Evolutionary conservation across 2,329 filamentous ascomycete species (phyloP).

Genomic region (Ophiostoma ips): DNA sequence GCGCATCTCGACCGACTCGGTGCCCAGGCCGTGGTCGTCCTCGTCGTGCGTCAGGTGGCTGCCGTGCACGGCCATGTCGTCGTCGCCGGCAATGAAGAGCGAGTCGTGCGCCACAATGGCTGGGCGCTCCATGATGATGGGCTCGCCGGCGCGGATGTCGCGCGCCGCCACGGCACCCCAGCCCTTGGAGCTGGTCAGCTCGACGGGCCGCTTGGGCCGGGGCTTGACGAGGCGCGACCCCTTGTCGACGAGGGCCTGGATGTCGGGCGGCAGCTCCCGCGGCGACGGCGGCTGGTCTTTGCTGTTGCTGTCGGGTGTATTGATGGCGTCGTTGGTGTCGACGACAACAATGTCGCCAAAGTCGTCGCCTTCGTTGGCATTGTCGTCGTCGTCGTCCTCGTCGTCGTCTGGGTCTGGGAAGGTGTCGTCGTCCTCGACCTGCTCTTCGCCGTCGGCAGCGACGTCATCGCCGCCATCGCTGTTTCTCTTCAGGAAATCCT

Average conservation of each 20-base stretch:
- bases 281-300: no score
- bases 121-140: slow-evolving; percentile 21
- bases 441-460: not conserved
- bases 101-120: slow-evolving; percentile 16
- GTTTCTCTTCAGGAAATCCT: no score
- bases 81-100: not conserved
- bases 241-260: not conserved
- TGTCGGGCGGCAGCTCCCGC: no score
- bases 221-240: no score
- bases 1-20: slow-evolving; percentile 2
- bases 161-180: slow-evolving; percentile 20
- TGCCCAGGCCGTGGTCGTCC: slow-evolving; percentile 9
- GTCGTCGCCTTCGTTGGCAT: not conserved
- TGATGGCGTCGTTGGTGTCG: no score
- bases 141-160: slow-evolving; percentile 18
- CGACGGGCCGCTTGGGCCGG: not conserved
- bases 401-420: not conserved
- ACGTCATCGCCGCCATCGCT: no score
- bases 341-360: no score
- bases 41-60: not conserved
- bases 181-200: slow-evolving; percentile 21
- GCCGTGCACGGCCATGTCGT: not conserved
- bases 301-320: no score
- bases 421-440: not conserved
- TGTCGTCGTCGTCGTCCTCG: not conserved